Evolutionary conservation across 768 basidiomycete genomes (phyloP), one percentile per base, ranked within the genome.

Genomic region (Naematelia encephala): DNA sequence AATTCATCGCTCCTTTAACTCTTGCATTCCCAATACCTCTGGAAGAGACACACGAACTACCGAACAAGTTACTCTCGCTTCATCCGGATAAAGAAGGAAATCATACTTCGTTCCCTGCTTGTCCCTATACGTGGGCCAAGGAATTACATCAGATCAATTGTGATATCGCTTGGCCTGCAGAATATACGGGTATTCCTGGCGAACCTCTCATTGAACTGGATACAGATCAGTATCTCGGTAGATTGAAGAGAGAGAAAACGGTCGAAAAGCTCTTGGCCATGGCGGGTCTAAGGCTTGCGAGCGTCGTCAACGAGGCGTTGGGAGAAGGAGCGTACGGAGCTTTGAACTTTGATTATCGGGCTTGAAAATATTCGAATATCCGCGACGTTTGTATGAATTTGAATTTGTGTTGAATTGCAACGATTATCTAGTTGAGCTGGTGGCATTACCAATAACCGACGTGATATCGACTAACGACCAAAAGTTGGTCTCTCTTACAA

Each of bases 261-360:
- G 66, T 98, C 1, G 91, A 96, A 81, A 84, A 84, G 77, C 72
- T 96, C 64, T 79, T 98, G 39, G 87, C 89, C 0, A 87, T 87
- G 79, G 91, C 79, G 0, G 93, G 91, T 1, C 79, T 94, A 27
- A 82, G 93, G 22, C 84, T 94, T 23, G 93, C 92, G 1, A 89
- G 85, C 0, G 77, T 89, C 11, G 78, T 97, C 63, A 96, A 96
- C 68, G 85, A 82, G 69, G 78, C 91, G 13, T 88, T 89, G 61
- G 66, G 59, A 5, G 62, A 44, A 3, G 59, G 65, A 42, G 56
- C 42, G 50, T 60, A 45, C 1, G 29, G 47, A 19, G 65, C 65
- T 3, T 28, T 72, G 58, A 65, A 67, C 45, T 50, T 61, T 22
- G 61, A 46, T n/a, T 69, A 69, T 28, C 34, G 34, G 16, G 34